Evolutionary conservation across 2,329 filamentous ascomycete species (phyloP).

Genomic region (Aureobasidium sp.): DNA sequence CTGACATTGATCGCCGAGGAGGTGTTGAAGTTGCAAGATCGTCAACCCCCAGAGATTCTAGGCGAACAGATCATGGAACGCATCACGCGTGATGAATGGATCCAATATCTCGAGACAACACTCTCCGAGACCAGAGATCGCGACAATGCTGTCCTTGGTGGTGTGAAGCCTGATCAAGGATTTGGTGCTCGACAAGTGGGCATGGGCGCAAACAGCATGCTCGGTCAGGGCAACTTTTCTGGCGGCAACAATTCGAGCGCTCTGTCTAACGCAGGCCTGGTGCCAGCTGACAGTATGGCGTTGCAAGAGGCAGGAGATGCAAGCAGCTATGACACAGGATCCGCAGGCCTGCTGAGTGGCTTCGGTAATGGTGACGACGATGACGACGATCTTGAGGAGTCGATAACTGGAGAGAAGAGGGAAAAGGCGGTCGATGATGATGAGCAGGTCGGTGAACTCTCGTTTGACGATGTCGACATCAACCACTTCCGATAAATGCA

Average conservation of each 20-base stretch:
- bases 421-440: conserved; percentile 43
- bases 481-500: conserved; percentile 43
- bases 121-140: conserved; percentile 89
- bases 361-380: conserved; percentile 96
- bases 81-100: conserved; percentile 85
- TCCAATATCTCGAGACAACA: conserved; percentile 88
- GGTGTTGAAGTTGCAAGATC: conserved; percentile 95
- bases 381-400: conserved; percentile 74
- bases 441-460: conserved; percentile 62
- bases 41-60: conserved; percentile 80
- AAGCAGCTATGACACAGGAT: conserved; percentile 27
- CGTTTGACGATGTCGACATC: conserved; percentile 56
- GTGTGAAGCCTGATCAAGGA: conserved; percentile 84
- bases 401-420: conserved; percentile 41
- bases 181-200: conserved; percentile 60
- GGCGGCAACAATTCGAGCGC: conserved; percentile 44
- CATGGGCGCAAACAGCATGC: conserved; percentile 27
- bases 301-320: conserved; percentile 28
- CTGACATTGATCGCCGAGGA: conserved; percentile 95
- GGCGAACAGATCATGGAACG: conserved; percentile 78
- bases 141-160: conserved; percentile 96
- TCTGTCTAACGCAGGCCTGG: conserved; percentile 58
- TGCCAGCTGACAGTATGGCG: conserved; percentile 27
- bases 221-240: conserved; percentile 44
- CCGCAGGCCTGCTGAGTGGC: conserved; percentile 53